Evolutionary conservation across 768 basidiomycete species (phyloP), one percentile per base, ranked within the genome.

Genomic region (Coprinopsis cinerea): DNA sequence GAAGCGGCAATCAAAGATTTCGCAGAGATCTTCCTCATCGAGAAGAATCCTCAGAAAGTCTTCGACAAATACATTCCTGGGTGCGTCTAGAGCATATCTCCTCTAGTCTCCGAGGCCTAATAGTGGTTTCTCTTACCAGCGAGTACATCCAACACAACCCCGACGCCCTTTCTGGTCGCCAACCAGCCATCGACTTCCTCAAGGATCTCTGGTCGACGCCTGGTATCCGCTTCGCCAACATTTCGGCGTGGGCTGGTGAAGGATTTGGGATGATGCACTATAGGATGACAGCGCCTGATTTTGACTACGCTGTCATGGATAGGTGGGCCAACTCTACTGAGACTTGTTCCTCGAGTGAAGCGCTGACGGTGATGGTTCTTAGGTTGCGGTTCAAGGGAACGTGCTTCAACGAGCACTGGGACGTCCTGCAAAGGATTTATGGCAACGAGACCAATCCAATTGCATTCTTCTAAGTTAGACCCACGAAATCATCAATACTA

Each of bases 61-160:
- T 52, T 52, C 37, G 45, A 52, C 25, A 52, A 52, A 20, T 52
- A 44, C 18, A 42, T 52, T 28, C 44, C 51, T 13, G 51, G 51
- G 51, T 52, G 28, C 20, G 45, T 39, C 9, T 26, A 40, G 9
- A 17, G 9, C 18, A 26, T 24, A 25, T 25, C 24, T 22, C 22
- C 23, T 25, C 18, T 43, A 24, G 10, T 26, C 20, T 22, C 41
- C 13, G 11, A 9, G 41, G 17, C 17, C 9, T 7, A 9, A 15
- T 25, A 20, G 7, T 25, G 22, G 20, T 18, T 32, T 15, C n/a
- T 14, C n/a, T 4, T 37, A 7, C 13, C 26, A 52, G 51, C 15
- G 45, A 46, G 20, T 52, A 52, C 45, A 52, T 47, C 18, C 51
- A 52, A 35, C 51, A 52, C 45, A 52, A 52, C 20, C 51, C 51